Evolutionary conservation across 257 asterid genomes (phyloP).

Genomic region (Solanum pinnatisectum): DNA sequence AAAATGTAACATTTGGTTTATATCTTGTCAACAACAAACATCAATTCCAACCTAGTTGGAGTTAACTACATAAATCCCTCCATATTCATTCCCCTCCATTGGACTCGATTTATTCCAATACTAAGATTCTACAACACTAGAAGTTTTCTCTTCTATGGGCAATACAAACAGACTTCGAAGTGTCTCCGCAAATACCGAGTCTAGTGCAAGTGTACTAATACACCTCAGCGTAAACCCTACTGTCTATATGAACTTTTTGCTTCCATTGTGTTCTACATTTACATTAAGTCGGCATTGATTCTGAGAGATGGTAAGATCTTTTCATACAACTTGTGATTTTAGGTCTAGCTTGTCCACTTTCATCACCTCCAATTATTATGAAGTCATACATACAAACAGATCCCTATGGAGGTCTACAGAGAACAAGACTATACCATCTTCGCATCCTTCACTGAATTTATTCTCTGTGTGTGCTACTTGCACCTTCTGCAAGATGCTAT

Average conservation of each 20-base stretch:
- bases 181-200: background rate
- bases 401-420: background rate
- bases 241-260: background rate
- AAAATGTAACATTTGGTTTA: background rate
- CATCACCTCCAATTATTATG: background rate
- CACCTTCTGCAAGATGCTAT: background rate
- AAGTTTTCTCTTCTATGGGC: background rate
- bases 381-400: background rate
- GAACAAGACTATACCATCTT: background rate
- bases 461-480: background rate
- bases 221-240: background rate
- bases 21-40: background rate
- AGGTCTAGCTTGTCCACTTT: background rate
- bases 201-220: background rate
- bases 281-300: background rate
- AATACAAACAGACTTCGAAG: background rate
- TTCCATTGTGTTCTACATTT: background rate
- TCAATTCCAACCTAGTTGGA: background rate
- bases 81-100: background rate
- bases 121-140: background rate
- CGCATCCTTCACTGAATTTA: background rate
- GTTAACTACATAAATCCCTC: background rate
- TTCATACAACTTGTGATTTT: background rate
- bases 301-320: background rate
- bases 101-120: background rate